Evolutionary conservation across 73 alveolate genomes (phyloP).

Genomic region (Paramecium octaurelia): DNA sequence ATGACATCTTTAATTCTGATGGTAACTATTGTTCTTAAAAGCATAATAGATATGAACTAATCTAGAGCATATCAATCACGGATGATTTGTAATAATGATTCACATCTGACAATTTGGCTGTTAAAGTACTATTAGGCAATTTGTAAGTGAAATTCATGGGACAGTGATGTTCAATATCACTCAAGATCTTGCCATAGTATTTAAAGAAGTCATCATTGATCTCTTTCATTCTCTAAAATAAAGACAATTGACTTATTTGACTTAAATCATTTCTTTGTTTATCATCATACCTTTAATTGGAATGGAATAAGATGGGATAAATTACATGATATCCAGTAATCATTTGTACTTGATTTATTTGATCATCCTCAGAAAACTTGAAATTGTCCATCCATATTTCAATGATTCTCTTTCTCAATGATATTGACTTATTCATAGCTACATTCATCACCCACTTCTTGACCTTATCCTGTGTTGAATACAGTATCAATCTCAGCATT

Average conservation of each 20-base stretch:
- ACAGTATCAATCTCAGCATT: neutral
- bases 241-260: neutral
- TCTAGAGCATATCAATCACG: neutral
- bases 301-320: constrained; percentile 9
- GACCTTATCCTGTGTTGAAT: neutral
- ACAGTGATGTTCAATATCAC: constrained; percentile 13
- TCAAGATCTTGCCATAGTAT: neutral
- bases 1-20: neutral
- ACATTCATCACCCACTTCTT: constrained; percentile 5
- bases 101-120: constrained; percentile 22
- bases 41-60: neutral
- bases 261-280: neutral
- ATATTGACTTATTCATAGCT: neutral
- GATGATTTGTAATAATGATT: constrained; percentile 22
- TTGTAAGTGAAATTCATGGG: neutral
- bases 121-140: neutral
- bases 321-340: constrained; percentile 14
- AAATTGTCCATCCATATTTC: constrained; percentile 38
- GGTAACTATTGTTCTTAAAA: neutral
- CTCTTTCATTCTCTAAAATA: neutral
- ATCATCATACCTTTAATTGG: neutral
- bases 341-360: neutral
- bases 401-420: neutral
- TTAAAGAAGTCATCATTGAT: neutral
- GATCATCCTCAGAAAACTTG: neutral